Evolutionary conservation across 2,329 filamentous ascomycete species (phyloP), one percentile per base, ranked within the genome.

Genomic region (Colletotrichum cereale): DNA sequence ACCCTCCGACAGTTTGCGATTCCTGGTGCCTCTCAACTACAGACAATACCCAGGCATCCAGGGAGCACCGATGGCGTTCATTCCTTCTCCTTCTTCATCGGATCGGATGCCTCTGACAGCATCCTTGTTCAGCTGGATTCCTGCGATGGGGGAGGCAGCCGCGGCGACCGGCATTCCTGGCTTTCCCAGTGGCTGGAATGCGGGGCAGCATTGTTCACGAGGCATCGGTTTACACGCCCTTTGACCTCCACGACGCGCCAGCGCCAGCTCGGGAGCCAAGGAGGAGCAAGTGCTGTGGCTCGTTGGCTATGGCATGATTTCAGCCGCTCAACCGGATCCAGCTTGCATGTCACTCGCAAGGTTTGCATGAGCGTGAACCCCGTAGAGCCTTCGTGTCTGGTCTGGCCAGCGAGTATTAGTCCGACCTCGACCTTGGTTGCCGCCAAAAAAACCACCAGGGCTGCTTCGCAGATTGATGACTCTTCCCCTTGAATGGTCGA

Each of bases 91-190:
- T 62, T 61, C 56, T 26, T 58, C 38, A 64, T 69, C 60, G 66
- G 65, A 64, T 69, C 60, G 66, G 65, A 69, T 64, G 69, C 65
- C 69, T 72, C 60, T 67, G 12, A 44, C 31, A 26, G 38, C 16
- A 72, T 72, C 69, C 69, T 34, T 72, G 69, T 31, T 24, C 3
- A 72, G 69, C 65, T 72, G 69, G 69, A 55, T 40, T 48, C 31
- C 40, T 36, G 31, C 26, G 34, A 21, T 62, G 48, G 34, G 38
- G 55, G 58, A 64, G 47, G 58, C 69, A 64, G 66, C 60, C 65
- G 53, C 58, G 38, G 60, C 60, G 47, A 63, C 66, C 47, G 60
- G 69, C 69, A 72, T 64, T 63, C 69, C 65, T 55, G 67, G 58
- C 55, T 48, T 44, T 67, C 38, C 7, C 11, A 24, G 50, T 57